Conservation (phyloP, 2,329 filamentous ascomycete genomes). For the Aspergillus sp. region DNA sequence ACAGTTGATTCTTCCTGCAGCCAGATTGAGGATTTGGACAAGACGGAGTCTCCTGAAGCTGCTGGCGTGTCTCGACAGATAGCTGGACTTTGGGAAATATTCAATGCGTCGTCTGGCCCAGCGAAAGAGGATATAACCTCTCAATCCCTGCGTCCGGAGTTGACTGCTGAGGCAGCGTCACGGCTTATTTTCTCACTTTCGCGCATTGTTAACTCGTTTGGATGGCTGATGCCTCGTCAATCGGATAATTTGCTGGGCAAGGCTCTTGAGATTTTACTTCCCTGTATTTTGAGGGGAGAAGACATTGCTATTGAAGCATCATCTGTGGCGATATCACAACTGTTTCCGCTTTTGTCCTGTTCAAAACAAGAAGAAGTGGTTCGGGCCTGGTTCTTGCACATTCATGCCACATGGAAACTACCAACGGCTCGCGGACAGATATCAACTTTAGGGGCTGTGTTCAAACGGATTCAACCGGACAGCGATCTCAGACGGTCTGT, state of each 20-base stretch:
- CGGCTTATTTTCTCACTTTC: slow-evolving; percentile 31
- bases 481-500: slow-evolving; percentile 19
- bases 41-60: slow-evolving; percentile 13
- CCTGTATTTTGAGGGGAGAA: slow-evolving; percentile 32
- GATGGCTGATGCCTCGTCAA: slow-evolving; percentile 7
- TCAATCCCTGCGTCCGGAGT: slow-evolving; percentile 30
- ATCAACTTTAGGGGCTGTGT: slow-evolving; percentile 32
- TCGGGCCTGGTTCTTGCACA: slow-evolving; percentile 31
- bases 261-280: slow-evolving; percentile 24
- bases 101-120: slow-evolving; percentile 23
- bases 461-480: slow-evolving; percentile 19
- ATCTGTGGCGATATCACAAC: slow-evolving; percentile 29
- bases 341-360: slow-evolving; percentile 29
- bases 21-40: slow-evolving; percentile 9
- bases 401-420: slow-evolving; percentile 26
- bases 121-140: slow-evolving; percentile 32
- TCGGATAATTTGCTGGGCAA: slow-evolving; percentile 18
- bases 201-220: slow-evolving; percentile 11
- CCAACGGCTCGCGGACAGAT: slow-evolving; percentile 37
- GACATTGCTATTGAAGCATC: slow-evolving; percentile 33
- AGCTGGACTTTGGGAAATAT: slow-evolving; percentile 30
- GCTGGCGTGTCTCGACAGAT: slow-evolving; percentile 19
- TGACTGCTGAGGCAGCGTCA: slow-evolving; percentile 34
- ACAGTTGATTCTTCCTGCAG: slow-evolving; percentile 26
- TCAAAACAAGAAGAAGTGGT: slow-evolving; percentile 26